Conservation (phyloP, 768 basidiomycete species). For the Pulveroboletus sp. region DNA sequence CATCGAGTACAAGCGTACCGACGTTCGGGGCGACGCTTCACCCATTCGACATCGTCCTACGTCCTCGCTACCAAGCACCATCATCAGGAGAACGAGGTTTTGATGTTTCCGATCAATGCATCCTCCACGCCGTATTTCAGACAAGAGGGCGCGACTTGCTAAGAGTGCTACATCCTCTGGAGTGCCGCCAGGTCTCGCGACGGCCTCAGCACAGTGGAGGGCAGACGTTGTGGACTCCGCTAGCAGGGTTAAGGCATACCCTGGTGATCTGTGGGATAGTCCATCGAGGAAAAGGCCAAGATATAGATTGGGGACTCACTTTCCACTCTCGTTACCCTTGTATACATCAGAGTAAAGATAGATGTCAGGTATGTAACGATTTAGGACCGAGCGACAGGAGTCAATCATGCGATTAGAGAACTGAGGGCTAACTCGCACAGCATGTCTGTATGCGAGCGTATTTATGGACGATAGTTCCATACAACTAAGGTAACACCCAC, state of each 20-base stretch:
- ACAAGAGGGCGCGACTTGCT: conserved; percentile 73
- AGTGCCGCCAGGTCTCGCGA: conserved; percentile 74
- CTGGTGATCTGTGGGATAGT: conserved; percentile 69
- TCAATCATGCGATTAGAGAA: conserved; percentile 99
- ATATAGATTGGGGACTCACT: conserved; percentile 47
- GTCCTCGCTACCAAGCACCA: conserved; percentile 97
- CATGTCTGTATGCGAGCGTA: conserved; percentile 56
- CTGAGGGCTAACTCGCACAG: conserved; percentile 94
- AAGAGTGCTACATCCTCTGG: conserved; percentile 91
- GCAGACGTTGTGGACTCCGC: conserved; percentile 91
- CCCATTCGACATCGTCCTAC: conserved; percentile 87
- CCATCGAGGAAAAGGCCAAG: not conserved
- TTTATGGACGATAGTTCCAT: not conserved
- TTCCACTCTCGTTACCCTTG: conserved; percentile 95
- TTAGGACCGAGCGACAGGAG: conserved; percentile 84
- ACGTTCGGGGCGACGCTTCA: conserved; percentile 79
- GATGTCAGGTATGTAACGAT: conserved; percentile 96
- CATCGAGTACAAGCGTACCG: conserved; percentile 31
- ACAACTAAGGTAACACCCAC: conserved; percentile 44
- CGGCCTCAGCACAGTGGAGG: conserved; percentile 81
- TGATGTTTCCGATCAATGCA: conserved; percentile 92
- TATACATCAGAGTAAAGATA: conserved; percentile 98
- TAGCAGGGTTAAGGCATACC: conserved; percentile 86
- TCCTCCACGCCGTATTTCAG: conserved; percentile 77
- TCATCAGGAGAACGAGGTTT: conserved; percentile 75